A percentile compares a stretch with the other conserved stretches of the same genome.
These are phyloP conservation scores for Talaromyces sp. DNA, from an alignment of 2,329 filamentous ascomycete species.

Conservation along the genomic window DNA sequence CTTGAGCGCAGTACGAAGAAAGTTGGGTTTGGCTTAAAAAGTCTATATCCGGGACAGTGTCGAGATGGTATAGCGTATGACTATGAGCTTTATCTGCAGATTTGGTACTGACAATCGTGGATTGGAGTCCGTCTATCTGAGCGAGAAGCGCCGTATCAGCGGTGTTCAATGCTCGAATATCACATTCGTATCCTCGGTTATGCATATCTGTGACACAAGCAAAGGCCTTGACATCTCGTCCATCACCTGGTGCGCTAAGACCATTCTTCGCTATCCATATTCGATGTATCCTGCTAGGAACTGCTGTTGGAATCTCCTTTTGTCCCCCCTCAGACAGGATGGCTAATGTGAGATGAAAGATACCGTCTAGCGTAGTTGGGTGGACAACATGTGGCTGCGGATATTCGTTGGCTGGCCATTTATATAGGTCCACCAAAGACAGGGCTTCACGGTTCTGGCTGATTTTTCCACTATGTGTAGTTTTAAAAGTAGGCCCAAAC, in stretches of 20 bases:
- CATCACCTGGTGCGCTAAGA: neutral
- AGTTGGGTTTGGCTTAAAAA: slow-evolving; percentile 11
- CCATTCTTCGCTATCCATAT: slow-evolving; percentile 1
- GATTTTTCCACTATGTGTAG: slow-evolving; percentile 16
- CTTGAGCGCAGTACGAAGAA: slow-evolving; percentile 14
- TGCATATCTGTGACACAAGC: neutral
- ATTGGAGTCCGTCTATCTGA: neutral
- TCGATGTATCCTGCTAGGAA: slow-evolving; percentile 12
- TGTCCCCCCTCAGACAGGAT: slow-evolving; percentile 10
- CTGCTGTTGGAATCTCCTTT: slow-evolving; percentile 15
- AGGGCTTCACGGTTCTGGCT: slow-evolving; percentile 9
- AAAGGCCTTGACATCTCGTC: neutral
- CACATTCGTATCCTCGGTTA: neutral
- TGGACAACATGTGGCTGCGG: slow-evolving; percentile 13
- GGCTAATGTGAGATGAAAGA: slow-evolving; percentile 10
- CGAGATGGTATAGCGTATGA: neutral
- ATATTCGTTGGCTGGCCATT: neutral
- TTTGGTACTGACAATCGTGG: neutral
- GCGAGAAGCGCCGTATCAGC: neutral
- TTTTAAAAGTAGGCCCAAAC: slow-evolving; percentile 9
- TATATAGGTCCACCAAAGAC: slow-evolving; percentile 13
- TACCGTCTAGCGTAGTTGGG: slow-evolving; percentile 6
- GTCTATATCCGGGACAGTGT: neutral
- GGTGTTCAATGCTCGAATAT: neutral
- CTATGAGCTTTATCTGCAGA: neutral